Evolutionary conservation across 139 green algal species (phyloP), one percentile per base, ranked within the genome.

Genomic region (Gonium pectorale): DNA sequence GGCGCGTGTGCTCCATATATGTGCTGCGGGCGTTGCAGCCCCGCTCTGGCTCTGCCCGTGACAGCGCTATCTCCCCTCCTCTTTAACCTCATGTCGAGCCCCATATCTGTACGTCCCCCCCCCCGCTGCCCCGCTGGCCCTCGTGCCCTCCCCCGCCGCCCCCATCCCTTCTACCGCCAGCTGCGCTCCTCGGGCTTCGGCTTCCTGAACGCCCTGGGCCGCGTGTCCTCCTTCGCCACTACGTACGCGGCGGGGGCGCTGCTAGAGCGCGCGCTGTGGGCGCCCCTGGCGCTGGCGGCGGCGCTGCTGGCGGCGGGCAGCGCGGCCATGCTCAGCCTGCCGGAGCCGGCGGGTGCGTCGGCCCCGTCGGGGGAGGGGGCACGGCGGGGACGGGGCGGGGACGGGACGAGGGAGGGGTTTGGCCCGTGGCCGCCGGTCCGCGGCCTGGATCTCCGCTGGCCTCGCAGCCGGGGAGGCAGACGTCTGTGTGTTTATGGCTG

Each of bases 201-300:
- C 3, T 71, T 90, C 21, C 80, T 90, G 0, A 77, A 70, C 44
- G 71, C 80, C 1, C 3, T 70, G 5, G 86, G 86, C 40, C 71
- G 86, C 22, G 40, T 90, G 59, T 56, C 52, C 24, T 87, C 86
- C 22, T 81, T 87, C 37, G 26, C 52, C 51, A 86, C 80, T n/a
- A 90, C 86, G 31, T 87, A 82, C 51, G 62, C 71, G 8, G 86
- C 86, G 15, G 71, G 87, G 17, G 60, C 52, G 40, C 72, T 91
- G 59, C 80, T 91, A 63, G 60, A 79, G 22, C 31, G 77, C 33
- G 37, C 64, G 51, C 68, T 90, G 63, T 91, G 86, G 89, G 62
- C 81, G 0, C 89, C 89, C 2, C 86, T 93, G 43, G 52, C 89
- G 37, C 27, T 91, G 43, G 86, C 89, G 24, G 89, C 89, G n/a